Conservation (phyloP, 495 filamentous ascomycete species). For the Aspergillus conjunctus region DNA sequence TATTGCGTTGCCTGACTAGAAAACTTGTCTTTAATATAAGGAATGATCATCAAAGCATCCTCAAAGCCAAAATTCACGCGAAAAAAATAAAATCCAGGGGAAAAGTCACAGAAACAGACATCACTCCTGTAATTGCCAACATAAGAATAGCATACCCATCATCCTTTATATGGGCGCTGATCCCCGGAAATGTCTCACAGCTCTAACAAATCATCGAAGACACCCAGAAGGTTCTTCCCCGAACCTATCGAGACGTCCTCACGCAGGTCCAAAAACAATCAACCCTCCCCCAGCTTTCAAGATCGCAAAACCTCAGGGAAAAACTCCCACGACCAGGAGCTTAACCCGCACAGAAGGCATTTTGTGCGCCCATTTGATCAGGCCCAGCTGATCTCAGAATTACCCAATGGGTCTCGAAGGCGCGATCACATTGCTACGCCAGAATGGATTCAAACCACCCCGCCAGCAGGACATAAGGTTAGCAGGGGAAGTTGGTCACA, state of each 20-base stretch:
- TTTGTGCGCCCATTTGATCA: neutral
- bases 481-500: too few species aligned
- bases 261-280: conserved; percentile 48
- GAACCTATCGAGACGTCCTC: conserved; percentile 70
- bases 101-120: neutral
- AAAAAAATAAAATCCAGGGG: neutral
- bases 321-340: conserved; percentile 15
- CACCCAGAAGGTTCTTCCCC: conserved; percentile 49
- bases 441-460: neutral
- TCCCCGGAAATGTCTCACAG: conserved; percentile 1
- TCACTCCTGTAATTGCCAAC: neutral
- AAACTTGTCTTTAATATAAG: neutral
- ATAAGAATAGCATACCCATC: neutral
- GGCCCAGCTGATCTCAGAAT: too few species aligned
- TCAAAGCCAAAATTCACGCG: neutral
- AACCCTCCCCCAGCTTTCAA: conserved; percentile 32
- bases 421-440: neutral
- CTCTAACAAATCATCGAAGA: conserved; percentile 4
- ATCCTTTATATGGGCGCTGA: neutral
- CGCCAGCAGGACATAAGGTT: too few species aligned
- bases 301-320: neutral
- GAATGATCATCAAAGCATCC: neutral
- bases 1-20: neutral
- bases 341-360: conserved; percentile 1
- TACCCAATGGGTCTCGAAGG: conserved; percentile 19